These are phyloP conservation scores for Glomus cerebriforme DNA, from an alignment of 192 early-diverging fungal genomes.

Conservation along the genomic window DNA sequence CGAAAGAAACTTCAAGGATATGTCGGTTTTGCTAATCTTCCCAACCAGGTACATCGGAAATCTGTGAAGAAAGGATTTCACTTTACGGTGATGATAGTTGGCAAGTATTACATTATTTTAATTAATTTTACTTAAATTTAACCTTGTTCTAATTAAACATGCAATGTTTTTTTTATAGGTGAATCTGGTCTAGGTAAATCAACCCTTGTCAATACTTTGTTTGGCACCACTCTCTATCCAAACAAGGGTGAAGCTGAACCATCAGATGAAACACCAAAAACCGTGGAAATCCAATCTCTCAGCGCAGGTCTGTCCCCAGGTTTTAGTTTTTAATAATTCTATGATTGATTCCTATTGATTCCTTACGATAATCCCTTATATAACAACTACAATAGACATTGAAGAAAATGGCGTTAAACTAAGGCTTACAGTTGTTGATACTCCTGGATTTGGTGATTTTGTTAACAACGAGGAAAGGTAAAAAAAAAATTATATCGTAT, in stretches of 20 bases:
- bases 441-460: constrained; percentile 97
- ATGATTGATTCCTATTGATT: too few species aligned
- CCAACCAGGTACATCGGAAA: constrained; percentile 93
- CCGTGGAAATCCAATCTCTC: constrained; percentile 78
- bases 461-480: constrained; percentile 98
- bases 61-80: constrained; percentile 93
- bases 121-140: background rate
- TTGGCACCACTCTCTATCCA: constrained; percentile 86
- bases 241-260: constrained; percentile 73
- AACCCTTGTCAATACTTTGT: constrained; percentile 97
- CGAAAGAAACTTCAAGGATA: constrained; percentile 48
- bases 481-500: background rate
- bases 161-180: constrained; percentile 51
- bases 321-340: background rate
- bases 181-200: constrained; percentile 97
- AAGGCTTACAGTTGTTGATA: constrained; percentile 93
- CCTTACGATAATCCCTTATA: background rate
- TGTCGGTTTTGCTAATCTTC: constrained; percentile 92
- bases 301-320: constrained; percentile 50
- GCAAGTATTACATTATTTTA: constrained; percentile 49
- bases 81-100: constrained; percentile 97
- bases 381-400: constrained; percentile 61
- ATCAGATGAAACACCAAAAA: constrained; percentile 65
- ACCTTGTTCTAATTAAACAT: background rate
- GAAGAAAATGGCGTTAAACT: constrained; percentile 96